phyloP scores from a whole-genome alignment of 306 rosid genomes.

The Inga oerstediana region DNA sequence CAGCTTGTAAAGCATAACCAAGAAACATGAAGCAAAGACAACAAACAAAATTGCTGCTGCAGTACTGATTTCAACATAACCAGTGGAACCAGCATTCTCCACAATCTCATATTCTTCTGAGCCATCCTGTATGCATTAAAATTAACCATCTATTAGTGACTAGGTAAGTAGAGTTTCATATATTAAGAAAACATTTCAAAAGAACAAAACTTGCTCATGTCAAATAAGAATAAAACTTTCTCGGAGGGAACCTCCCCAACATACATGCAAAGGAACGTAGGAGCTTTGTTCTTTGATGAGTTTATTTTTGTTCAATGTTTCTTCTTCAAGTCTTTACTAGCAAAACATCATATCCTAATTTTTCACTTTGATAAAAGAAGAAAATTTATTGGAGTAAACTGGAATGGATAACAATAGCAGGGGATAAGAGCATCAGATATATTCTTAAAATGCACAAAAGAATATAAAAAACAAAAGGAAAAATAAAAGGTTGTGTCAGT shows the following conservation, averaged over 20 bases:
- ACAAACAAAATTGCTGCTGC: slow-evolving; percentile 83
- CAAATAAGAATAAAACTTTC: slow-evolving; percentile 15
- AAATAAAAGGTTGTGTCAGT: neutral
- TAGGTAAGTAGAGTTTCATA: slow-evolving; percentile 21
- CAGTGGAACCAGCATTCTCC: slow-evolving; percentile 68
- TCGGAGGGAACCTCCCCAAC: neutral
- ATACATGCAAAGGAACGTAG: slow-evolving; percentile 4
- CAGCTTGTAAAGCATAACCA: slow-evolving; percentile 89
- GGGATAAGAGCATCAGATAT: neutral
- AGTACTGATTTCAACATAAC: slow-evolving; percentile 82
- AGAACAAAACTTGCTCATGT: slow-evolving; percentile 20
- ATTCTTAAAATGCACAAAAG: neutral
- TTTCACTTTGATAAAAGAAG: neutral
- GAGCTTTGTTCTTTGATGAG: slow-evolving; percentile 8
- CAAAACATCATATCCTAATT: slow-evolving; percentile 13
- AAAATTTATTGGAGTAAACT: neutral
- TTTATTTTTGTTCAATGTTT: slow-evolving; percentile 11
- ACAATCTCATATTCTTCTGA: slow-evolving; percentile 59
- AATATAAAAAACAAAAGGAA: neutral
- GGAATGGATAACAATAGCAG: neutral
- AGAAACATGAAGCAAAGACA: slow-evolving; percentile 90
- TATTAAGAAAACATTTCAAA: slow-evolving; percentile 5
- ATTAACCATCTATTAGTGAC: slow-evolving; percentile 24
- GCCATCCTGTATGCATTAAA: slow-evolving; percentile 67
- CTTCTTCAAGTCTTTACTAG: slow-evolving; percentile 12